phyloP scores from a whole-genome alignment of 1,284 basidiomycete species.

The Cutaneotrichosporon cavernicola region DNA sequence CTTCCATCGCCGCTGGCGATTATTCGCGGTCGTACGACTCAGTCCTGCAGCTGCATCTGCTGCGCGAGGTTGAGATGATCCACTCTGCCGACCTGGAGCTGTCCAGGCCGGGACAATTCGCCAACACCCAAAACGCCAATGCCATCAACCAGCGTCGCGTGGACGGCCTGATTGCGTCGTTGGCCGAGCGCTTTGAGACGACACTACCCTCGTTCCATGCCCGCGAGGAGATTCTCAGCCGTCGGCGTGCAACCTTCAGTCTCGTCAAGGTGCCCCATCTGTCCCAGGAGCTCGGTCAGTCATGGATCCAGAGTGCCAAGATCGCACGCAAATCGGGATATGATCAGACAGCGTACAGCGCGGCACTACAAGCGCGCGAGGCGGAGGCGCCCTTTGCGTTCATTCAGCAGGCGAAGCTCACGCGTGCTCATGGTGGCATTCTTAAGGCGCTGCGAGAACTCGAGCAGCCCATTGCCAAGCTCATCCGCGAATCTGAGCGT shows the following conservation, averaged over 20 bases:
- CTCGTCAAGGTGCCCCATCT: constrained; percentile 34
- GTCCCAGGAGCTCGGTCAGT: constrained; percentile 68
- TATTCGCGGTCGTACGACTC: constrained; percentile 88
- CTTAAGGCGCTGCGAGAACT: constrained; percentile 86
- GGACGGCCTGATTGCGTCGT: constrained; percentile 29
- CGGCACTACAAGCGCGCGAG: constrained; percentile 85
- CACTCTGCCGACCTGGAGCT: constrained; percentile 53
- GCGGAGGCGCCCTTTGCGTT: constrained; percentile 75
- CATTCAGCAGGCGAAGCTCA: constrained; percentile 86
- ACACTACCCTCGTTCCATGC: constrained; percentile 89
- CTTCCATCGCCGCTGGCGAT: constrained; percentile 73
- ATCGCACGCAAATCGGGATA: constrained; percentile 94
- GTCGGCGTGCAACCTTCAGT: constrained; percentile 81
- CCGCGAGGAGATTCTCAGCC: constrained; percentile 84
- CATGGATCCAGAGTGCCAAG: constrained; percentile 92
- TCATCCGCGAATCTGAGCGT: constrained; percentile 11
- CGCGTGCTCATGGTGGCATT: constrained; percentile 75
- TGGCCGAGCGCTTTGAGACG: constrained; percentile 43
- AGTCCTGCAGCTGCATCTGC: constrained; percentile 78
- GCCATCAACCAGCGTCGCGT: constrained; percentile 12
- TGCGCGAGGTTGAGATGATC: constrained; percentile 84
- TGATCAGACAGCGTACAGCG: constrained; percentile 95
- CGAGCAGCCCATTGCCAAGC: constrained; percentile 17
- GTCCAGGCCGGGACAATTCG: neutral
- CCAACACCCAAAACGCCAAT: constrained; percentile 3